A percentile compares a stretch with the other conserved stretches of the same genome.
phyloP scores from a whole-genome alignment of 495 filamentous ascomycete genomes.

The Xylaria longipes region DNA sequence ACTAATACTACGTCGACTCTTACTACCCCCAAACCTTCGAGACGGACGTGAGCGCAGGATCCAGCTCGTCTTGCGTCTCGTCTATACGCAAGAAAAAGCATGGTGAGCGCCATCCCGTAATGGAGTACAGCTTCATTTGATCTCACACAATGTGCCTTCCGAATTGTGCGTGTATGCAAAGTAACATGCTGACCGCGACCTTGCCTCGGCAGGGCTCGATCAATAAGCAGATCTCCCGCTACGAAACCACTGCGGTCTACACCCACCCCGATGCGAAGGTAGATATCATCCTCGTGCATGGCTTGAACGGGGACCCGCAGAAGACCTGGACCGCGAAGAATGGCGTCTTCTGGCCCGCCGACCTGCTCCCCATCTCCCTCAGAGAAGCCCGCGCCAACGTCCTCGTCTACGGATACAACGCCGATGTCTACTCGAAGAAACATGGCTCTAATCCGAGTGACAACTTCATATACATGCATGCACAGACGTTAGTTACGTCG shows the following conservation, averaged over 20 bases:
- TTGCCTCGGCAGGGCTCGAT: slow-evolving; percentile 47
- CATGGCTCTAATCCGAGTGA: slow-evolving; percentile 57
- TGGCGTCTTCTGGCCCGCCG: slow-evolving; percentile 76
- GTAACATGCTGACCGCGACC: slow-evolving; percentile 30
- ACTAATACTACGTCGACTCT: slow-evolving; percentile 26
- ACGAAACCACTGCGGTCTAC: slow-evolving; percentile 74
- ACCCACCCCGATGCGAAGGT: slow-evolving; percentile 63
- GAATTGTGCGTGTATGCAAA: not conserved
- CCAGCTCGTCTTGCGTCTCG: slow-evolving; percentile 31
- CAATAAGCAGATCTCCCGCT: slow-evolving; percentile 65
- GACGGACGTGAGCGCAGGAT: slow-evolving; percentile 25
- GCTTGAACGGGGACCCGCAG: slow-evolving; percentile 78
- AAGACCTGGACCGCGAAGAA: slow-evolving; percentile 75
- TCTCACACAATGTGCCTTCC: slow-evolving; percentile 9
- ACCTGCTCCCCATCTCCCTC: slow-evolving; percentile 72
- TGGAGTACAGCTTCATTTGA: slow-evolving; percentile 1
- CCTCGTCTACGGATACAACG: slow-evolving; percentile 85
- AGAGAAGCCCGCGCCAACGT: slow-evolving; percentile 69
- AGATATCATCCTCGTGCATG: slow-evolving; percentile 81
- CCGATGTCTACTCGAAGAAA: slow-evolving; percentile 67
- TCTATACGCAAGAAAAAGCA: slow-evolving; percentile 33
- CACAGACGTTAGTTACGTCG: slow-evolving; percentile 76
- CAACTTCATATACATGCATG: slow-evolving; percentile 83
- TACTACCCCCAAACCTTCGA: slow-evolving; percentile 18
- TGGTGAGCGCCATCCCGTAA: slow-evolving; percentile 34